Base-by-base conservation (phyloP, 805 yeast species). In the Maudiozyma serrabonitensis region DNA sequence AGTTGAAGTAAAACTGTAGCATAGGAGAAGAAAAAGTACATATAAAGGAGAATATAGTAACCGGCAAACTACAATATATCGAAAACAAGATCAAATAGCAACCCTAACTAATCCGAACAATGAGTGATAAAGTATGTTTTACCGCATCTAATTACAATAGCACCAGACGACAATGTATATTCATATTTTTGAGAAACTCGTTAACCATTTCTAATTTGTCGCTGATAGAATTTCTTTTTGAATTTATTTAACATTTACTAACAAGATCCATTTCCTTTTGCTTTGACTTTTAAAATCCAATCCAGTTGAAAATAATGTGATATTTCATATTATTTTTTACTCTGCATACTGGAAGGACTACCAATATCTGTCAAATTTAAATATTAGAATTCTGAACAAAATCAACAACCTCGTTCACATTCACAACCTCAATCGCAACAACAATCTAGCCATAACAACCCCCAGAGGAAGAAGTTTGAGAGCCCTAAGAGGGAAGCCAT, bases 401-500 rank as follows among this genome's bases (percentile, higher is more conserved):
- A 59, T 46, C 62, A 19, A 56, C 41, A 16, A 39, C 15, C 38
- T 6, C 42, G 42, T 28, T 23, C 21, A 28, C 23, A 15, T 13
- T 19, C 25, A 6, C 28, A 41, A 26, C 23, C 19, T 13, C 43
- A 21, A 26, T 11, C 32, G 9, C 32, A 28, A 11, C 43, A 41
- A 12, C 43, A 26, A 18, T n/a, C 25, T 23, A 28, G 25, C 7
- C 25, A 16, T 18, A 28, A 18, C 37, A 43, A 32, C 15, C 15
- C 23, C 12, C 66, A 63, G 45, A 63, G 59, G 54, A 68, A 66
- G 52, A 70, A 69, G 55, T 64, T 73, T 56, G 88, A 82, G 56
- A 81, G 88, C 13, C 98, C 97, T 37, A 86, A 85, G 71, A 84
- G 88, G 68, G 96, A 90, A 54, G 95, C 96, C 21, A 87, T 90